These are phyloP conservation scores for Rubroboletus pulcherrimus DNA, from an alignment of 768 basidiomycete species.

Conservation along the genomic window DNA sequence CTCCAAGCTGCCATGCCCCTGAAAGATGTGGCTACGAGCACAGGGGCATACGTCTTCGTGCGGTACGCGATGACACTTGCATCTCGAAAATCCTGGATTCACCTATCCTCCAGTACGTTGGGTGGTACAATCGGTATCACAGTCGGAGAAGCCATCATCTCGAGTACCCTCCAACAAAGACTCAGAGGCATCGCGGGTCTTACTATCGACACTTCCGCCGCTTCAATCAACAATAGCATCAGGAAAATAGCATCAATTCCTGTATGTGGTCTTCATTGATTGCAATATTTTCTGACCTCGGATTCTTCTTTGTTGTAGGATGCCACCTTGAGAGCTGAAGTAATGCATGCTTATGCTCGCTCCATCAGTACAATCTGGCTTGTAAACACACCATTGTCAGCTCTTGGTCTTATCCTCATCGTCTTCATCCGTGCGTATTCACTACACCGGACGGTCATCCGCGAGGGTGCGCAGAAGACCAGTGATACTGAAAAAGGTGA, in stretches of 20 bases:
- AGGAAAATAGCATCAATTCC: conserved; percentile 36
- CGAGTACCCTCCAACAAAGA: conserved; percentile 40
- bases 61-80: conserved; percentile 16
- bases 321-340: conserved; percentile 24
- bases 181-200: conserved; percentile 16
- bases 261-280: conserved; percentile 14
- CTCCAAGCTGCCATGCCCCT: conserved; percentile 46
- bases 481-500: conserved; percentile 32
- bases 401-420: conserved; percentile 29
- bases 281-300: conserved; percentile 6
- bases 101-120: conserved; percentile 45
- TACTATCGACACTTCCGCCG: conserved; percentile 39
- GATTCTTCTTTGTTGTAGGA: conserved; percentile 21
- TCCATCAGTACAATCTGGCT: conserved; percentile 40
- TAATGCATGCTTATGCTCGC: conserved; percentile 36
- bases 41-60: conserved; percentile 35
- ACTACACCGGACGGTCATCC: conserved; percentile 28
- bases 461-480: conserved; percentile 1
- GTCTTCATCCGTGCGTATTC: conserved; percentile 36
- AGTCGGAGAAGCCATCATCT: conserved; percentile 67
- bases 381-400: conserved; percentile 32
- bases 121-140: conserved; percentile 76
- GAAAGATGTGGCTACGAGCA: conserved; percentile 41
- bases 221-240: conserved; percentile 46
- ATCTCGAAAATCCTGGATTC: not conserved